Percentiles rank a stretch among this genome's conserved stretches.
These are phyloP conservation scores for Suhomyces bolitotheri DNA, from an alignment of 1,139 yeast genomes.

Conservation along the genomic window DNA sequence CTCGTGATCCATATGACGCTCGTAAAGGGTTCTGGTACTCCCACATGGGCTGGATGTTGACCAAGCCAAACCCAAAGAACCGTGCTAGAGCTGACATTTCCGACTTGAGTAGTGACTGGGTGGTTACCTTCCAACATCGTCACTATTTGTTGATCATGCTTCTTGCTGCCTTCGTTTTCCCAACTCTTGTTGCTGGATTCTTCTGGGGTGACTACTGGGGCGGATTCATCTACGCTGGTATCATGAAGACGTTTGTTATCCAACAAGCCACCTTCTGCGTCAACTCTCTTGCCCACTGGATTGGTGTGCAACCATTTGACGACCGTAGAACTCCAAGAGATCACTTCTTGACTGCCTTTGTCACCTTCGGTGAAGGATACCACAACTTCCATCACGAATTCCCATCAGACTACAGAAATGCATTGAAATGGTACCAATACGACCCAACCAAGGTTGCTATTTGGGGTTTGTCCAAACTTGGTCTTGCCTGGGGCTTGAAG, in stretches of 20 bases:
- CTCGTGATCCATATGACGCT: constrained; percentile 97
- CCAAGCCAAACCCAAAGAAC: constrained; percentile 89
- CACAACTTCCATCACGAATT: constrained; percentile 99
- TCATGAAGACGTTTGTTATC: constrained; percentile 76
- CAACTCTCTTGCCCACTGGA: constrained; percentile 97
- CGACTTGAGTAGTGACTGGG: constrained; percentile 86
- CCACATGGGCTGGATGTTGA: constrained; percentile 97
- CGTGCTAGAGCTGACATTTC: constrained; percentile 96
- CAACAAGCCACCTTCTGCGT: constrained; percentile 99
- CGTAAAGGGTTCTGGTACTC: constrained; percentile 94
- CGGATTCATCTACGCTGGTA: constrained; percentile 89
- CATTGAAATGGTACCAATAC: constrained; percentile 97
- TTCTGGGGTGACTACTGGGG: constrained; percentile 91
- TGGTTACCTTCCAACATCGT: constrained; percentile 90
- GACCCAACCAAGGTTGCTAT: constrained; percentile 92
- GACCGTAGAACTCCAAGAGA: constrained; percentile 98
- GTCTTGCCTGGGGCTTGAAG: constrained; percentile 88
- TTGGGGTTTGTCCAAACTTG: constrained; percentile 69
- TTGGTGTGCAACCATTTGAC: constrained; percentile 96
- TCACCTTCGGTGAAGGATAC: constrained; percentile 97
- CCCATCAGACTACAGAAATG: constrained; percentile 98
- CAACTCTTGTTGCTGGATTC: constrained; percentile 73
- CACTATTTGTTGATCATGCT: constrained; percentile 76
- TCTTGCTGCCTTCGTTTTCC: constrained; percentile 68
- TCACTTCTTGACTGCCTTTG: constrained; percentile 89